Conservation (phyloP, 208 protist species). For the Trypanosoma rangeli region DNA sequence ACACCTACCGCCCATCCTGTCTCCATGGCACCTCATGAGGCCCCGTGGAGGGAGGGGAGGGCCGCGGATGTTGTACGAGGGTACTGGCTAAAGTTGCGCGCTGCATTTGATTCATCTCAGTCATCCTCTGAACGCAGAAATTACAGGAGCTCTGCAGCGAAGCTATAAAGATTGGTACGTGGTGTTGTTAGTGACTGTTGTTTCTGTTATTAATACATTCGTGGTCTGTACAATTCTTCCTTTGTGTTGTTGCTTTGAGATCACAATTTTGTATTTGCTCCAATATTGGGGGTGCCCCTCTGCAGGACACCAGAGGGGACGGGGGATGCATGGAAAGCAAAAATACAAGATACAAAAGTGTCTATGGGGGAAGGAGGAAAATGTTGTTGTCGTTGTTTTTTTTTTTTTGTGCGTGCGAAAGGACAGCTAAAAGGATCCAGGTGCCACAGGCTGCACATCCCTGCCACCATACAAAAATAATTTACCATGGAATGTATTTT, state of each 20-base stretch:
- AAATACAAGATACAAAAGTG: too few relatives aligned
- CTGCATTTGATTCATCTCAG: constrained; percentile 4
- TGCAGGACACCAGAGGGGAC: neutral
- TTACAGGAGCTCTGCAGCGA: constrained; percentile 17
- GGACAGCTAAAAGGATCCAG: too few relatives aligned
- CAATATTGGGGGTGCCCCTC: too few relatives aligned
- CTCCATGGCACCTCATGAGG: neutral
- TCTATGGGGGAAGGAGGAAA: too few relatives aligned
- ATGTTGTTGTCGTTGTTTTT: neutral
- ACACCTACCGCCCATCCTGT: neutral
- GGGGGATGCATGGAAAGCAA: too few relatives aligned
- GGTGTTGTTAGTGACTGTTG: constrained; percentile 1
- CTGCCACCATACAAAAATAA: neutral
- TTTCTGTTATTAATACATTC: constrained; percentile 3
- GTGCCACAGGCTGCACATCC: neutral
- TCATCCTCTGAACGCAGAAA: constrained; percentile 24
- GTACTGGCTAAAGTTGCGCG: constrained; percentile 25
- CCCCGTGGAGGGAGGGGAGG: neutral
- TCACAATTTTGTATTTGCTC: neutral
- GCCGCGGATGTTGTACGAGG: neutral
- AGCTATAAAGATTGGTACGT: neutral
- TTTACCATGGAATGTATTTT: neutral
- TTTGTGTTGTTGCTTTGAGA: constrained; percentile 3
- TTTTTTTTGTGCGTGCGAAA: too few relatives aligned
- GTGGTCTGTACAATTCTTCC: neutral